Base-by-base conservation (phyloP, 306 rosid genomes). In the Aeschynomene evenia region DNA sequence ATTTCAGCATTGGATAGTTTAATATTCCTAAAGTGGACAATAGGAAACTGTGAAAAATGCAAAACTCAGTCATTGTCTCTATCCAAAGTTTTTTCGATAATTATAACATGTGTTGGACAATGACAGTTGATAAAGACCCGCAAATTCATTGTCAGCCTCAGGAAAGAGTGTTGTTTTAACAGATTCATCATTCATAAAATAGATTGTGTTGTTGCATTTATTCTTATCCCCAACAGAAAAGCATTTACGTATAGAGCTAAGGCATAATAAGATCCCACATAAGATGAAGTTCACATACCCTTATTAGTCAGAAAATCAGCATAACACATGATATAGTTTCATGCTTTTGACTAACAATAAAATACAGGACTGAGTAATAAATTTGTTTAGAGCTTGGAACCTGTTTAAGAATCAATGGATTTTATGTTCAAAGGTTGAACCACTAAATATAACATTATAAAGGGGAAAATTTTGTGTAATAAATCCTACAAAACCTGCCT, bases 11-110 rank as follows among this genome's bases (percentile, higher is more conserved):
- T 46, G 34, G 45, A 46, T 31, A 22, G 18, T 61, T n/a, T 50
- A 34, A 40, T n/a, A n/a, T 48, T 53, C 63, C 68, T 63, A 36
- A 42, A 74, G 71, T 75, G 72, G 66, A 53, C 22, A 5, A 73
- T 49, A 62, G 74, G 61, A 61, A 63, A 71, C 23, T 77, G 71
- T 68, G 65, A 50, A 59, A 58, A 69, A 57, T 22, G 50, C 63
- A 48, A 69, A 48, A 57, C 81, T 21, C 29, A 62, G 76, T 81
- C 84, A 58, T 66, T 84, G 66, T 78, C 82, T 61, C 40, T 63
- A 87, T 81, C 79, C 74, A 78, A 46, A 65, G 68, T 70, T 67
- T 64, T 42, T 45, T 48, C 29, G 51, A 36, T 16, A 33, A 8
- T 13, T 37, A 49, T 28, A 48, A n/a, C 18, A 29, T 9, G 64